Evolutionary conservation across 192 early-diverging fungal genomes (phyloP).

Genomic region (Ramicandelaber brevisporus): DNA sequence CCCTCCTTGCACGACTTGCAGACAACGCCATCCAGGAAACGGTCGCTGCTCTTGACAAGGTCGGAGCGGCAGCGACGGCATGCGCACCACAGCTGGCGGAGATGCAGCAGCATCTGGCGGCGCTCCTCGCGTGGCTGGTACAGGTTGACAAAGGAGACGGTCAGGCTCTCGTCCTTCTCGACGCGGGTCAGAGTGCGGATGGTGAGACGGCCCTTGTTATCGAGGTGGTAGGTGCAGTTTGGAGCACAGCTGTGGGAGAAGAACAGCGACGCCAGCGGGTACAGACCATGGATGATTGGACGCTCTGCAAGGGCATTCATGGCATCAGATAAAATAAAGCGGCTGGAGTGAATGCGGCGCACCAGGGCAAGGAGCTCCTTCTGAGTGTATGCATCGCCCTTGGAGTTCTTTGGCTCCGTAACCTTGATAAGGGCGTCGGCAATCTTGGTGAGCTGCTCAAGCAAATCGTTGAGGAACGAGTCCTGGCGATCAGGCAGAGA

Average conservation of each 20-base stretch:
- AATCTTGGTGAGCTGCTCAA: too few species aligned
- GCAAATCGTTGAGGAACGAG: too few species aligned
- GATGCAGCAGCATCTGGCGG: conserved; percentile 30
- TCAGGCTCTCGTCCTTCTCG: conserved; percentile 25
- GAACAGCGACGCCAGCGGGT: conserved; percentile 40
- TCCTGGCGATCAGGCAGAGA: too few species aligned
- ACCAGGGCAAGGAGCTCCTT: too few species aligned
- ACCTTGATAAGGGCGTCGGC: too few species aligned
- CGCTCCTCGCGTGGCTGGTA: conserved; percentile 41
- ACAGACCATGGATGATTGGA: too few species aligned
- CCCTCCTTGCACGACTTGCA: conserved; percentile 24
- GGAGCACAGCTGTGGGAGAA: conserved; percentile 51
- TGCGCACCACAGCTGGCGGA: conserved; percentile 54
- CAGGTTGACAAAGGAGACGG: conserved; percentile 41
- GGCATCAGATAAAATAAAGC: too few species aligned
- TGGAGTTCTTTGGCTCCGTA: too few species aligned
- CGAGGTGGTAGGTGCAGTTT: conserved; percentile 37
- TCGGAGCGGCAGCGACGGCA: conserved; percentile 34
- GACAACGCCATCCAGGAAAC: conserved; percentile 37
- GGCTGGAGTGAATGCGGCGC: too few species aligned
- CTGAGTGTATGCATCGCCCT: too few species aligned
- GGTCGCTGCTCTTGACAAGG: conserved; percentile 36
- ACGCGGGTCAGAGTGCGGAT: conserved; percentile 31
- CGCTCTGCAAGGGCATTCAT: too few species aligned
- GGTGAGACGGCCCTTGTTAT: conserved; percentile 20